phyloP scores from a whole-genome alignment of 257 asterid genomes.

The Linaria vulgaris region DNA sequence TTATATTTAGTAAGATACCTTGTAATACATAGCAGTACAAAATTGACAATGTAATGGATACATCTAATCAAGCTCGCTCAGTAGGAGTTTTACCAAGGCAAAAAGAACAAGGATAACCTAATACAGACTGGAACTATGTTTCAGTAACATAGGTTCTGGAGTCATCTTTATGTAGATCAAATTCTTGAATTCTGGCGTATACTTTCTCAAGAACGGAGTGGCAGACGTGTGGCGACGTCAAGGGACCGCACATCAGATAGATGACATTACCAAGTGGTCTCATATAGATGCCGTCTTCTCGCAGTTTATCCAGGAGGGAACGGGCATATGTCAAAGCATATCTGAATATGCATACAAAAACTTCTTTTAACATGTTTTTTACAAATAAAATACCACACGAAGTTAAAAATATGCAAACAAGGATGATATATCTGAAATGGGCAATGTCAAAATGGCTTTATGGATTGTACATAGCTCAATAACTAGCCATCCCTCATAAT shows the following conservation, averaged over 20 bases:
- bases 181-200: constrained; percentile 53
- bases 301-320: constrained; percentile 63
- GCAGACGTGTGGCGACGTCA: constrained; percentile 65
- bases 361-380: background rate
- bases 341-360: constrained; percentile 37
- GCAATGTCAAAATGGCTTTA: too few relatives aligned
- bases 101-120: background rate
- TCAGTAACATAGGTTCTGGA: constrained; percentile 12
- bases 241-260: constrained; percentile 90
- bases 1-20: too few relatives aligned
- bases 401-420: too few relatives aligned
- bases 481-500: too few relatives aligned
- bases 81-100: background rate
- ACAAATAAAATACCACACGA: background rate
- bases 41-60: too few relatives aligned
- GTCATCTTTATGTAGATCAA: constrained; percentile 38
- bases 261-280: constrained; percentile 91
- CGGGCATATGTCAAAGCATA: constrained; percentile 79
- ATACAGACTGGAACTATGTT: background rate
- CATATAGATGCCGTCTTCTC: constrained; percentile 80
- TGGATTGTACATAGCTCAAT: too few relatives aligned
- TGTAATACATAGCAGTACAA: too few relatives aligned
- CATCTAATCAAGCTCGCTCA: too few relatives aligned
- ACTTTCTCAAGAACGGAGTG: constrained; percentile 50
- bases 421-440: too few relatives aligned